A percentile compares a stretch with the other conserved stretches of the same genome.
These are phyloP conservation scores for Thinopyrum elongatum DNA, from an alignment of 176 grass and related monocot genomes.

Conservation along the genomic window DNA sequence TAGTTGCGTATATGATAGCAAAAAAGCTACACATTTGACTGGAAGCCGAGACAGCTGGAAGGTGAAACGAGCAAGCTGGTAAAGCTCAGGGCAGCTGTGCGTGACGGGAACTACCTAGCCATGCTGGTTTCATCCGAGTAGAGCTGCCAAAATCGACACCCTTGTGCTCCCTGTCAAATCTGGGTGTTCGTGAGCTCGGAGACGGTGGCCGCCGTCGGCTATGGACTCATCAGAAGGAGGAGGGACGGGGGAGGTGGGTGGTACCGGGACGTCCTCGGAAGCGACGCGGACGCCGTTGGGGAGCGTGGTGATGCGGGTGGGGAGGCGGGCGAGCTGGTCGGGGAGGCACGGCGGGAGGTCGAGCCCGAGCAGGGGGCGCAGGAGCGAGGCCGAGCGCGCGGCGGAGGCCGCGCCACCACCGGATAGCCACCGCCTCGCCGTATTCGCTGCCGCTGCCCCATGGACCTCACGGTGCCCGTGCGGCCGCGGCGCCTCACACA, in stretches of 20 bases:
- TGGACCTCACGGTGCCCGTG: constrained; percentile 16
- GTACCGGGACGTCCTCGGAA: constrained; percentile 69
- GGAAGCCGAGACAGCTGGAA: too few relatives aligned
- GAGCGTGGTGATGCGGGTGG: constrained; percentile 75
- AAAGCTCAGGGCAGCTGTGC: too few relatives aligned
- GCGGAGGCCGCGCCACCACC: constrained; percentile 19
- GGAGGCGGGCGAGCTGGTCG: constrained; percentile 37
- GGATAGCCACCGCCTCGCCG: constrained; percentile 37
- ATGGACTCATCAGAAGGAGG: background rate
- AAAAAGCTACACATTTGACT: too few relatives aligned
- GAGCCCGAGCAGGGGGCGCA: constrained; percentile 42
- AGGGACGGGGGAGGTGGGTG: fast-evolving
- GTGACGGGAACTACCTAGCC: too few relatives aligned
- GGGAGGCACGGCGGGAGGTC: constrained; percentile 49
- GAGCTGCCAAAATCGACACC: too few relatives aligned
- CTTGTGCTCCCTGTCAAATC: too few relatives aligned
- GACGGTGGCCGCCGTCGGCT: too few relatives aligned
- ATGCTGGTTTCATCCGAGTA: too few relatives aligned
- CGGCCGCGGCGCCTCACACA: constrained; percentile 25
- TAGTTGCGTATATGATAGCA: too few relatives aligned
- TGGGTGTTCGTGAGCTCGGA: too few relatives aligned
- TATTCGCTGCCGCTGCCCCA: too few relatives aligned
- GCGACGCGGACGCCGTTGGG: constrained; percentile 78
- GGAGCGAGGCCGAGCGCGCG: constrained; percentile 45
- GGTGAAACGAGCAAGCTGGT: too few relatives aligned